phyloP scores from a whole-genome alignment of 2,329 filamentous ascomycete species.

The Colletotrichum sublineola region DNA sequence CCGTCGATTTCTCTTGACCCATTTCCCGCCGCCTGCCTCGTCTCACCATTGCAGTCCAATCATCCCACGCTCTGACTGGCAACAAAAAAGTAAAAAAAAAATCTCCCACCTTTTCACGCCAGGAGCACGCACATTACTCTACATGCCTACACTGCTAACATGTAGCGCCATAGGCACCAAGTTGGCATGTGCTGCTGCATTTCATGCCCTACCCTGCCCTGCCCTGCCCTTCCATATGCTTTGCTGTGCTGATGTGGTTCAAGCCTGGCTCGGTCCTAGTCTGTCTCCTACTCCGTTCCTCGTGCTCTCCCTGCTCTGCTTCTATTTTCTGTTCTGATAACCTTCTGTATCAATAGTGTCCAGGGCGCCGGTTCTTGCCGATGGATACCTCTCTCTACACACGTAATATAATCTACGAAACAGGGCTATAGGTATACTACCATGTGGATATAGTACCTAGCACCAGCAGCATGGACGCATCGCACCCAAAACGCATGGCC shows the following conservation, averaged over 20 bases:
- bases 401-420: neutral
- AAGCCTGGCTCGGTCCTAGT: neutral
- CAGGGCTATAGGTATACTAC: neutral
- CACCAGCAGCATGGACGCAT: slow-evolving; percentile 10
- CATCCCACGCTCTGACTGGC: neutral
- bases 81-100: too few species aligned
- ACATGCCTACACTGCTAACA: neutral
- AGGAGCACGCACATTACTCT: neutral
- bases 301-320: neutral
- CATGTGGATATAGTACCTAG: neutral
- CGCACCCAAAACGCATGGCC: slow-evolving; percentile 30
- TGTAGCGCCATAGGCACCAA: too few species aligned
- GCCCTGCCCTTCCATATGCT: neutral
- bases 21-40: slow-evolving; percentile 29
- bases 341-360: slow-evolving; percentile 1
- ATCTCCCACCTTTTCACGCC: neutral
- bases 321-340: slow-evolving; percentile 26
- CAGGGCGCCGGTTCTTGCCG: slow-evolving; percentile 18
- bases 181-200: neutral
- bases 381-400: slow-evolving; percentile 1
- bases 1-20: slow-evolving; percentile 30
- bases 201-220: slow-evolving; percentile 2
- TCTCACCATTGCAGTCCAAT: slow-evolving; percentile 1
- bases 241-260: neutral
- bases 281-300: neutral